Conservation (phyloP, 495 filamentous ascomycete genomes). For the Astrothelium macrocarpum region DNA sequence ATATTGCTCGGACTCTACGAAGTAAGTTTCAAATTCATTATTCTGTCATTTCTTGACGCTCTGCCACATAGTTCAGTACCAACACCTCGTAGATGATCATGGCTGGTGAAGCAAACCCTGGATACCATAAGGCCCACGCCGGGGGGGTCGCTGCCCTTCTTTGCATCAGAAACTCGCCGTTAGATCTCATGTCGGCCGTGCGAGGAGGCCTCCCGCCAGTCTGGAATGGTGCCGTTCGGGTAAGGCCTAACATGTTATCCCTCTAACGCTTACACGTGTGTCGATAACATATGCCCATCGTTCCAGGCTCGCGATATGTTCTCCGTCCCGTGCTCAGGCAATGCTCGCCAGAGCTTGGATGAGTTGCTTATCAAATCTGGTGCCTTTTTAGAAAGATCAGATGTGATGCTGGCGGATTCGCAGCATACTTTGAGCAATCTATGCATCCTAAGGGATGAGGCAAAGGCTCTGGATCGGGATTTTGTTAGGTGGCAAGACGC, state of each 20-base stretch:
- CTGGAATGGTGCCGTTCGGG: conserved; percentile 4
- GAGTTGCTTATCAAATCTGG: conserved; percentile 17
- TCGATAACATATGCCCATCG: not conserved
- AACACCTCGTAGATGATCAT: conserved; percentile 21
- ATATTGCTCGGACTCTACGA: conserved; percentile 30
- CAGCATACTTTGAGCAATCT: not conserved
- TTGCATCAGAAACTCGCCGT: conserved; percentile 17
- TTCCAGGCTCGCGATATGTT: not conserved
- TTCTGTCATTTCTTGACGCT: not conserved
- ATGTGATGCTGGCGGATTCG: conserved; percentile 8
- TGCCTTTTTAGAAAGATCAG: conserved; percentile 15
- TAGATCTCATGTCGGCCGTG: conserved; percentile 18
- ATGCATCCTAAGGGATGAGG: conserved; percentile 17
- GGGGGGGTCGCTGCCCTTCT: conserved; percentile 24
- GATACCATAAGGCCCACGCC: conserved; percentile 24
- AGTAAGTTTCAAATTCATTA: conserved; percentile 16
- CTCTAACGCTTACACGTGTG: not conserved
- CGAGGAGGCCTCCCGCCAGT: conserved; percentile 16
- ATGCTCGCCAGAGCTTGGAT: conserved; percentile 12
- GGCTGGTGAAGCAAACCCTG: conserved; percentile 16
- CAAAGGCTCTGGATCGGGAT: conserved; percentile 11
- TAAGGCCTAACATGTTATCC: not conserved
- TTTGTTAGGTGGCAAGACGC: conserved; percentile 18
- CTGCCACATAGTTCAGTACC: conserved; percentile 1
- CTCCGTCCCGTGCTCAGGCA: not conserved